A percentile compares a stretch with the other conserved stretches of the same genome.
phyloP scores from a whole-genome alignment of 352 stramenopile genomes.

The Pythium periplocum region DNA sequence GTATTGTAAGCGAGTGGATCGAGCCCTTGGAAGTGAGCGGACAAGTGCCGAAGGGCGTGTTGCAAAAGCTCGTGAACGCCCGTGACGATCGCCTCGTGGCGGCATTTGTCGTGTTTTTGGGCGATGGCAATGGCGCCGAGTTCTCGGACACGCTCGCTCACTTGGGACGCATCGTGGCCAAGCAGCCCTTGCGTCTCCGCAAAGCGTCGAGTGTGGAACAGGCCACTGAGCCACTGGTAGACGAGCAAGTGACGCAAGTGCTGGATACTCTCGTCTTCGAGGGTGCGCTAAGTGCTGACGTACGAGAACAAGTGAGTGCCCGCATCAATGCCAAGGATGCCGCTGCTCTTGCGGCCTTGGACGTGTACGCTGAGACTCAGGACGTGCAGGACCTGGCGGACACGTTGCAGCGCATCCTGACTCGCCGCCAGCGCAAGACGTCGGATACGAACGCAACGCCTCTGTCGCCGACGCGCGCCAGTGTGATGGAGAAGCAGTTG shows the following conservation, averaged over 20 bases:
- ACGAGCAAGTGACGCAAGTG: constrained; percentile 18
- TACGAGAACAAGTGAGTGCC: background rate
- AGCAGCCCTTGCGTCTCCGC: constrained; percentile 7
- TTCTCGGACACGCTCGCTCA: constrained; percentile 57
- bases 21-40: constrained; percentile 32
- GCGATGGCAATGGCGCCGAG: constrained; percentile 54
- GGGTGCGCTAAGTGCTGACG: constrained; percentile 23
- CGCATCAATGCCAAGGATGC: constrained; percentile 29
- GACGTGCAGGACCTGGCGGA: constrained; percentile 51
- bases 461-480: background rate
- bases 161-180: constrained; percentile 32
- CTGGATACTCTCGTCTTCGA: constrained; percentile 22
- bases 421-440: background rate
- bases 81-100: constrained; percentile 65
- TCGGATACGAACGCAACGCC: background rate
- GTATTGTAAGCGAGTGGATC: constrained; percentile 53
- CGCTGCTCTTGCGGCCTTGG: constrained; percentile 42
- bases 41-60: constrained; percentile 22
- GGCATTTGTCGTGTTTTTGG: constrained; percentile 59
- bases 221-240: constrained; percentile 14
- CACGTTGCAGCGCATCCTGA: constrained; percentile 42
- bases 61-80: constrained; percentile 36
- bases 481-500: constrained; percentile 35
- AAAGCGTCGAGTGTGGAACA: background rate
- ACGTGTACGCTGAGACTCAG: constrained; percentile 45